Base-by-base conservation (phyloP, 1,284 basidiomycete genomes). In the Rhodotorula sp. region DNA sequence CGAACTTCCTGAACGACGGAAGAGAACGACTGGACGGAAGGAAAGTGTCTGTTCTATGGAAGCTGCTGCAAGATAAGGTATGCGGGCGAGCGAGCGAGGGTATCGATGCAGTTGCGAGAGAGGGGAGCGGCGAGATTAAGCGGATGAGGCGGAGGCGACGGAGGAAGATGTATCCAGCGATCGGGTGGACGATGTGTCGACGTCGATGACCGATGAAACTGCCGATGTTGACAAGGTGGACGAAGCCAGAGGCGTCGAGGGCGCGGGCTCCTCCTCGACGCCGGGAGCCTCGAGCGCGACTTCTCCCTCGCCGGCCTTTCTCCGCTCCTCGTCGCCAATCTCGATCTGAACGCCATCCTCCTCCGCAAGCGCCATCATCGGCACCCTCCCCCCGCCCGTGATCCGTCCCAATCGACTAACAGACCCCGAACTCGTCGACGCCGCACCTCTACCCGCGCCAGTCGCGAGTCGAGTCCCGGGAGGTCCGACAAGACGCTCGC, bases 291-390 rank as follows among this genome's bases (percentile, higher is more conserved):
- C 26, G 13, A 8, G 24, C 22, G 11, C 31, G 18, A 16, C 47
- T 24, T 15, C 48, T 18, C n/a, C 18, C 24, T 51, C 40, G 18
- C 8, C n/a, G 15, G 26, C 20, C 18, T 34, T 2, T 20, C 28
- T 44, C 15, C 11, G 48, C 18, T 63, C 64, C 8, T 52, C 59
- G 22, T 61, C 69, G 46, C 71, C 65, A 31, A 65, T 59, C 48
- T 62, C 18, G 56, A 71, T 54, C 50, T 52, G 31, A 13, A 59
- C 65, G 11, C 68, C 70, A 18, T 70, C 69, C 69, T 66, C 61
- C 64, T 68, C 68, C 16, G 65, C 71, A 2, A 70, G 53, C 40
- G 65, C 69, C 51, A 75, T 46, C 59, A 64, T 60, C 64, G 68
- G 65, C 22, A 37, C 48, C 40, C 65, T 59, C 15, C 64, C 68